Evolutionary conservation across 2,329 filamentous ascomycete genomes (phyloP), one percentile per base, ranked within the genome.

Genomic region (Ramularia endophylla): DNA sequence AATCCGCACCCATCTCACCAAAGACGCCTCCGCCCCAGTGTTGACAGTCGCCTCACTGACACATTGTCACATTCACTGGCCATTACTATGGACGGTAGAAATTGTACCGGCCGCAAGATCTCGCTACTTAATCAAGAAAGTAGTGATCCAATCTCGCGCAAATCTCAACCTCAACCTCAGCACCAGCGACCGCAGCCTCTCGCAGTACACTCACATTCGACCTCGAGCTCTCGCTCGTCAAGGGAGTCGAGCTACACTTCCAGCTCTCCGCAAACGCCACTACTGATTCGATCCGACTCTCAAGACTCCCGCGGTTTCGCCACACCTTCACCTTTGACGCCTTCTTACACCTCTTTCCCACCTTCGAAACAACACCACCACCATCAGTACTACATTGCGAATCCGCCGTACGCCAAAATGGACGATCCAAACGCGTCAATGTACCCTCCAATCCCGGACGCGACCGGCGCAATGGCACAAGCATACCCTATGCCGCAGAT

Each of bases 91-190:
- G 69, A 73, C 67, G 69, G 68, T 62, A 71, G 65, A 63, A 69
- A 73, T 58, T 65, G 66, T 53, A 65, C 59, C 51, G 69, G 69
- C 59, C 66, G 68, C 56, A 68, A 64, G 56, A 68, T 72, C 58
- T 72, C 69, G 57, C 62, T 73, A 55, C 62, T 72, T 60, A 72
- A 71, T 65, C n/a, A n/a, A n/a, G 68, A 70, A 58, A 64, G 61
- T 58, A 45, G 48, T 65, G 65, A 57, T 50, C 48, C 45, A 41
- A 48, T 44, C n/a, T n/a, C 38, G 41, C 38, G 17, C 36, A 40
- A 42, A 38, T 41, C 44, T 41, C 38, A 34, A n/a, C 27, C 25
- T 9, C 13, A 30, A 12, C 22, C 11, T 25, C 22, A 6, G 22
- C 46, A 29, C 11, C 22, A 25, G 6, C 22, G 11, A 25, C 22